Evolutionary conservation across 2,329 filamentous ascomycete species (phyloP), one percentile per base, ranked within the genome.

Genomic region (Echinosphaeria canescens): DNA sequence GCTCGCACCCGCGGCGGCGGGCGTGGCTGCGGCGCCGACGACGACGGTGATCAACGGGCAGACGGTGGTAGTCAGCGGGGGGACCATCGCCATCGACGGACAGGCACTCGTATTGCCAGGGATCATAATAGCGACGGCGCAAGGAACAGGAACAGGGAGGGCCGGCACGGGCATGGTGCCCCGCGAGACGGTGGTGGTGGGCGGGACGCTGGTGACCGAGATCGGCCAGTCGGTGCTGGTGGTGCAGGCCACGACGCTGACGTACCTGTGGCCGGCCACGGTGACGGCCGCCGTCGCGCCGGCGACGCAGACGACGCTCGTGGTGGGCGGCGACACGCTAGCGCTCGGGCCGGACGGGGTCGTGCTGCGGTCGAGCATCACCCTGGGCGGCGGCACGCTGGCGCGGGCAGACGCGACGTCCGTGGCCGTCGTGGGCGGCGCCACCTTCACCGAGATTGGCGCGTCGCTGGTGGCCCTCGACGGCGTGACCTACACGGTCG

Each of bases 401-500:
- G 56, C 51, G 10, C 34, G 36, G 3, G 27, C 40, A 2, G 42
- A 38, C 2, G 46, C 45, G 10, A 57, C 52, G 2, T 42, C 46
- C 3, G 54, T 49, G 36, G 54, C 53, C 23, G 51, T 63, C 29
- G 50, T 60, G 7, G 61, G 60, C 27, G 61, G 61, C 9, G 59
- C 52, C 11, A 62, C 60, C 3, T 46, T 65, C 27, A 60, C 56
- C 11, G 50, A 56, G 35, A 36, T 63, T 7, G 54, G 51, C n/a
- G 42, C 53, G 2, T 56, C 51, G 3, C 43, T 53, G 10, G 51
- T 60, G 2, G 50, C 69, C 15, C 46, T 73, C 26, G 45, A 49
- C 19, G 55, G 54, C 18, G 44, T 44, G 3, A 63, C 56, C 0
- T 66, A 62, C 35, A 59, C 54, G 2, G 42, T 69, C 26, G 61